Percentiles rank a stretch among this genome's conserved stretches.
Conservation (phyloP, 1,284 basidiomycete genomes). For the Stereum hirsutum region DNA sequence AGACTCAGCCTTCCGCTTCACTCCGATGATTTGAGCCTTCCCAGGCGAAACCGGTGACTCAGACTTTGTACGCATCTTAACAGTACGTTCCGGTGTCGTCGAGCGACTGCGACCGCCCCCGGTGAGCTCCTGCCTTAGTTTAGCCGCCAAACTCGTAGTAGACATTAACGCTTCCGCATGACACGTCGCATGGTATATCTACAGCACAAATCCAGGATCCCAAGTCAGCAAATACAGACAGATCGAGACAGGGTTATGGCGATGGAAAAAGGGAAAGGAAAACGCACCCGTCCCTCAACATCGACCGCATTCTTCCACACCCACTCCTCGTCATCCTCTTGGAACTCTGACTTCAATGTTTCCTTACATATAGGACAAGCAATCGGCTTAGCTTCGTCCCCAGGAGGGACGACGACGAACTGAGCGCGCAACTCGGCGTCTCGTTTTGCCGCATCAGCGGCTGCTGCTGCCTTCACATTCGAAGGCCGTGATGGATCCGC, state of each 20-base stretch:
- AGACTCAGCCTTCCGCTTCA: slow-evolving; percentile 64
- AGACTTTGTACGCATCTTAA: slow-evolving; percentile 27
- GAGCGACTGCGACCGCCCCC: slow-evolving; percentile 61
- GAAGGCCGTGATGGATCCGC: slow-evolving; percentile 38
- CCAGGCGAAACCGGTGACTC: slow-evolving; percentile 35
- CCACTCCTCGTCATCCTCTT: slow-evolving; percentile 98
- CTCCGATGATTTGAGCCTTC: slow-evolving; percentile 41
- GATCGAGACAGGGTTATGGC: slow-evolving; percentile 3
- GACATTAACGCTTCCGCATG: slow-evolving; percentile 69
- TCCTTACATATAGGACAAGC: slow-evolving; percentile 99
- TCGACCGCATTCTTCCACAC: slow-evolving; percentile 90
- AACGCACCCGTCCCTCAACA: slow-evolving; percentile 72
- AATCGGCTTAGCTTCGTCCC: slow-evolving; percentile 70
- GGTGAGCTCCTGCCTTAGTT: slow-evolving; percentile 49
- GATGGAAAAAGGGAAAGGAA: not conserved
- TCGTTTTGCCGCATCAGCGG: slow-evolving; percentile 62
- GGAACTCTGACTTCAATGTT: slow-evolving; percentile 83
- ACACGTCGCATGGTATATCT: slow-evolving; percentile 91
- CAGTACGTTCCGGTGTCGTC: slow-evolving; percentile 52
- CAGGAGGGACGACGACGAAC: slow-evolving; percentile 82
- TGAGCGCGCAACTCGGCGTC: slow-evolving; percentile 70
- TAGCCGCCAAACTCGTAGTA: slow-evolving; percentile 51
- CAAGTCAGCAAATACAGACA: no score
- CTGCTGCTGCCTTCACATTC: slow-evolving; percentile 48
- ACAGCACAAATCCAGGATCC: no score